These are phyloP conservation scores for Cymodocea nodosa DNA, from an alignment of 116 monocot species.

Conservation along the genomic window DNA sequence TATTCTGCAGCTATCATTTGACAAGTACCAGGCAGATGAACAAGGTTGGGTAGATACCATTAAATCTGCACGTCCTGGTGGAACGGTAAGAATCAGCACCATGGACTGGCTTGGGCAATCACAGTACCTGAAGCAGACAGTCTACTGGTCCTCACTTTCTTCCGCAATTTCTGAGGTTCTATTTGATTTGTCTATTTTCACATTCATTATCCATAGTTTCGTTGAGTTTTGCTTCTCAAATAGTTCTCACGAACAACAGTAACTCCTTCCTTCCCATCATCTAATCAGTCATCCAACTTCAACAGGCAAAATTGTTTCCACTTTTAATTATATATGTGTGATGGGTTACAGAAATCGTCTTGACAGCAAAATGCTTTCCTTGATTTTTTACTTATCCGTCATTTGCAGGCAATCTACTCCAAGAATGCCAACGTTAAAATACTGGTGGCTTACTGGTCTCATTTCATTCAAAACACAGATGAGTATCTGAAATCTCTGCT, in stretches of 20 bases:
- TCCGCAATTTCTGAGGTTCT: constrained; percentile 84
- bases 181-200: too few species aligned
- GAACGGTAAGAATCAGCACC: constrained; percentile 63
- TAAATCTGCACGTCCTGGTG: constrained; percentile 51
- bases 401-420: constrained; percentile 56
- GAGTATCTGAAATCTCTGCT: constrained; percentile 72
- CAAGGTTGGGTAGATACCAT: constrained; percentile 92
- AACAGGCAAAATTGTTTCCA: too few species aligned
- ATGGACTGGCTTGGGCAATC: constrained; percentile 98
- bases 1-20: constrained; percentile 62
- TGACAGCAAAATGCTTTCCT: too few species aligned
- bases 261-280: too few species aligned
- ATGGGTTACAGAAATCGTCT: too few species aligned
- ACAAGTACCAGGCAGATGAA: constrained; percentile 69
- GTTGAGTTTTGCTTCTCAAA: too few species aligned
- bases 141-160: constrained; percentile 80
- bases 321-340: too few species aligned
- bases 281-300: too few species aligned
- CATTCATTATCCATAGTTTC: too few species aligned
- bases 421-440: constrained; percentile 65
- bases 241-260: too few species aligned
- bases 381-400: background rate
- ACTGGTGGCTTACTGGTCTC: constrained; percentile 69
- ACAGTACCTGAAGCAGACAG: constrained; percentile 41
- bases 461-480: constrained; percentile 51